Base-by-base conservation (phyloP, 305 asterid genomes). In the Withania somnifera region DNA sequence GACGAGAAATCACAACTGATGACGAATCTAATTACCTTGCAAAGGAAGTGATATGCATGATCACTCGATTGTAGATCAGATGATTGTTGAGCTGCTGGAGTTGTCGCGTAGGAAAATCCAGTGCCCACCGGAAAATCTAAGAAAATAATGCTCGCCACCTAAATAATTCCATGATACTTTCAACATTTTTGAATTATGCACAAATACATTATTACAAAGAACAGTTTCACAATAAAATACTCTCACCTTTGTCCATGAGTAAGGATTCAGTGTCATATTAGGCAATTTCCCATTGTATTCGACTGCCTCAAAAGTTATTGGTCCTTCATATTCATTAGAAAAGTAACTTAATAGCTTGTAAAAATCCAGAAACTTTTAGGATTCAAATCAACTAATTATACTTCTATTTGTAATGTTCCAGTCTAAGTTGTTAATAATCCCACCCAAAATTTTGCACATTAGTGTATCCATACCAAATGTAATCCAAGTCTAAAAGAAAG, bases 31-130 rank as follows among this genome's bases (percentile, higher is more conserved):
- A 26, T 53, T 77, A 78, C 82, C 79, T 8, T 77, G 30, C 28
- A n/a, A 30, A 85, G 83, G 82, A 85, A 82, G 78, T 82, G 73
- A 66, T 83, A 77, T 45, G 75, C 78, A 40, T 81, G 84, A 69
- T 84, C 53, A 14, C 82, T 69, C 15, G 77, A 8, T 78, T 69
- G 82, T 20, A 78, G 32, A 71, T 80, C 76, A 52, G 56, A 82
- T 50, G 75, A 34, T 32, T 61, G 83, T 30, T 30, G 50, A 79
- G 84, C 88, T 24, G 84, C 10, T 61, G 83, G 83, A 17, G 86
- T 87, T 60, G 15, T 89, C 1, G 89, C 85, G 24, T 87, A 89
- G 20, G 91, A 89, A 85, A 87, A 89, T 81, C 91, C 91, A 60
- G 88, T 87, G 3, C 89, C 89, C n/a, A 85, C 88, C 0, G 90